Evolutionary conservation across 148 eudicot species (phyloP).

Genomic region (Oxyria digyna): DNA sequence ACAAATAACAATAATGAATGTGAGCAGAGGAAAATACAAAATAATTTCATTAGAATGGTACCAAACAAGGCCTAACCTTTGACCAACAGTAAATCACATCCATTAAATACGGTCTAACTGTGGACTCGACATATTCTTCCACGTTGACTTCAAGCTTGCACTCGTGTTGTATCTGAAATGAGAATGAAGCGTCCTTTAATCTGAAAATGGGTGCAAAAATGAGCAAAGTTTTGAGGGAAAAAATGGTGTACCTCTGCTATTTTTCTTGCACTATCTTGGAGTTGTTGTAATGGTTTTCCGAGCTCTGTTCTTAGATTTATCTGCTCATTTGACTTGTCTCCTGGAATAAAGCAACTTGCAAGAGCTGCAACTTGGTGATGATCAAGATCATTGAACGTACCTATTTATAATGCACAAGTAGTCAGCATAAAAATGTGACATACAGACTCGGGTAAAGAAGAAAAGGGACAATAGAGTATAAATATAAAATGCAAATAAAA

Average conservation of each 20-base stretch:
- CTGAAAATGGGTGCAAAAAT: background rate
- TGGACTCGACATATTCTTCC: constrained; percentile 92
- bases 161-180: constrained; percentile 86
- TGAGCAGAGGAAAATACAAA: background rate
- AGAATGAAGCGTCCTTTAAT: background rate
- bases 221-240: background rate
- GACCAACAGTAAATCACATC: constrained; percentile 99
- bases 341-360: constrained; percentile 91
- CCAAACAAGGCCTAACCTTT: constrained; percentile 38
- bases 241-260: constrained; percentile 66
- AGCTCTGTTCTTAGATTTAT: constrained; percentile 85
- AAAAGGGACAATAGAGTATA: background rate
- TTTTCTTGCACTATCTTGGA: constrained; percentile 91
- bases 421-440: constrained; percentile 1
- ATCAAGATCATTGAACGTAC: constrained; percentile 95
- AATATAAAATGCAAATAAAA: background rate
- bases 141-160: constrained; percentile 79
- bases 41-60: too few relatives aligned
- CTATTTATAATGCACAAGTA: constrained; percentile 17
- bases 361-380: constrained; percentile 95
- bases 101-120: constrained; percentile 83
- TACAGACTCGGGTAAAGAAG: background rate
- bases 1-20: constrained; percentile 18
- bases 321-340: constrained; percentile 76
- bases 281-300: constrained; percentile 84